phyloP scores from a whole-genome alignment of 768 basidiomycete genomes.

The Collybia sp. region DNA sequence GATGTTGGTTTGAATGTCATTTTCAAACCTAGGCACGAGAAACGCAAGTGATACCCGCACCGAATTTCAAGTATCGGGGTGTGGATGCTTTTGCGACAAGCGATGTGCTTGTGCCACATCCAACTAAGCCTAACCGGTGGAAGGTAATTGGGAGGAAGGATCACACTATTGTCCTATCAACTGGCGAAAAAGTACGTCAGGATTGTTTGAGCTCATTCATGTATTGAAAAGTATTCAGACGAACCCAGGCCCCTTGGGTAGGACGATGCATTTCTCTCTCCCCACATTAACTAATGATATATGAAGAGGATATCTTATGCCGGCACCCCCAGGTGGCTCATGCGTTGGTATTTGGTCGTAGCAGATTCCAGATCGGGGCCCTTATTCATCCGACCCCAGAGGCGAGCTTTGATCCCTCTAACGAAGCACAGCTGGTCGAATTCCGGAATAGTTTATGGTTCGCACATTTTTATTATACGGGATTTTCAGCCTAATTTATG shows the following conservation, averaged over 20 bases:
- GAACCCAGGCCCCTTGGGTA: slow-evolving; percentile 21
- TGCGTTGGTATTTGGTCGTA: slow-evolving; percentile 31
- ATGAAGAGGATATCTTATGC: slow-evolving; percentile 29
- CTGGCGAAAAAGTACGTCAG: slow-evolving; percentile 27
- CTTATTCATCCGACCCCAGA: slow-evolving; percentile 23
- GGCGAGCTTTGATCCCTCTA: slow-evolving; percentile 14
- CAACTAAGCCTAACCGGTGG: slow-evolving; percentile 32
- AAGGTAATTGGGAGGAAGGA: slow-evolving; percentile 32
- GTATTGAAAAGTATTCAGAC: slow-evolving; percentile 14
- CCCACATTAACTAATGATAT: not conserved
- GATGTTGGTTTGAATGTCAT: not conserved
- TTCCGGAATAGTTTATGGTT: slow-evolving; percentile 21
- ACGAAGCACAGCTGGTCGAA: slow-evolving; percentile 12
- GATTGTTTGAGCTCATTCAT: not conserved
- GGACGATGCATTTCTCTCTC: not conserved
- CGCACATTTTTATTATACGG: not conserved
- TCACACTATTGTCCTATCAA: slow-evolving; percentile 35
- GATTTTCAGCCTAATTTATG: not conserved
- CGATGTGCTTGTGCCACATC: slow-evolving; percentile 40
- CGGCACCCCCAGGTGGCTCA: slow-evolving; percentile 19
- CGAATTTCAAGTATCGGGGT: slow-evolving; percentile 31
- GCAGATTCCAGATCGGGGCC: slow-evolving; percentile 25
- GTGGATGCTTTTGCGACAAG: slow-evolving; percentile 34
- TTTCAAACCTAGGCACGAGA: not conserved
- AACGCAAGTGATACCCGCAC: slow-evolving; percentile 12